A percentile compares a stretch with the other conserved stretches of the same genome.
Evolutionary conservation across 2,329 filamentous ascomycete genomes (phyloP).

Genomic region (Verticillium tricorpus): DNA sequence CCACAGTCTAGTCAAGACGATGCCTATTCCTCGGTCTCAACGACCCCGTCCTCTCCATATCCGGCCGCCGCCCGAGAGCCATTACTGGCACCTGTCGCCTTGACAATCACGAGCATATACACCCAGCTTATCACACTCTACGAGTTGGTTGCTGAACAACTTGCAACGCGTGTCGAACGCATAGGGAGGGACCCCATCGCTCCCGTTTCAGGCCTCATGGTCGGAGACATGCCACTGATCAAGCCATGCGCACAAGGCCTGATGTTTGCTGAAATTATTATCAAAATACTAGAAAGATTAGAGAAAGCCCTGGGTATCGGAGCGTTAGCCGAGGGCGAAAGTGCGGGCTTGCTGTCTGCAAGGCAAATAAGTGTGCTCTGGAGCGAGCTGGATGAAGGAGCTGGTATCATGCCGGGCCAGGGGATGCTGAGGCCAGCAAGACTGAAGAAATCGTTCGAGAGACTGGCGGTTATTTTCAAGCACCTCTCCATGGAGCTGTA

Average conservation of each 20-base stretch:
- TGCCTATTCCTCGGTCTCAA: background rate
- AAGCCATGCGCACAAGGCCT: background rate
- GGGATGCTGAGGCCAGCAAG: background rate
- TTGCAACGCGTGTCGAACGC: background rate
- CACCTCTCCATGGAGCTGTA: background rate
- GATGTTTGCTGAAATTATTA: background rate
- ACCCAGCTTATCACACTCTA: constrained; percentile 2
- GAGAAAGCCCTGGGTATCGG: background rate
- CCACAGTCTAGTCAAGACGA: background rate
- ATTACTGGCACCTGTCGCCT: background rate
- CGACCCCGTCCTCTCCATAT: background rate
- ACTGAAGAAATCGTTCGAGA: background rate
- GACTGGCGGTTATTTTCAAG: background rate
- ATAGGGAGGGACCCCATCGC: background rate
- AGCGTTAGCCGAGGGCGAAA: background rate
- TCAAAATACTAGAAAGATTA: background rate
- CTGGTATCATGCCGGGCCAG: background rate
- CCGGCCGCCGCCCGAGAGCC: background rate
- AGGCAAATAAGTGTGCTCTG: background rate
- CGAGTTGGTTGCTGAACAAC: constrained; percentile 14
- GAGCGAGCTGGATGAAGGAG: background rate
- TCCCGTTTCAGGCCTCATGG: background rate
- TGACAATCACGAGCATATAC: constrained; percentile 2
- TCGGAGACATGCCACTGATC: background rate
- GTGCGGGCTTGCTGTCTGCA: background rate